Conservation (phyloP, 805 yeast species). For the Monosporozyma aquatica region DNA sequence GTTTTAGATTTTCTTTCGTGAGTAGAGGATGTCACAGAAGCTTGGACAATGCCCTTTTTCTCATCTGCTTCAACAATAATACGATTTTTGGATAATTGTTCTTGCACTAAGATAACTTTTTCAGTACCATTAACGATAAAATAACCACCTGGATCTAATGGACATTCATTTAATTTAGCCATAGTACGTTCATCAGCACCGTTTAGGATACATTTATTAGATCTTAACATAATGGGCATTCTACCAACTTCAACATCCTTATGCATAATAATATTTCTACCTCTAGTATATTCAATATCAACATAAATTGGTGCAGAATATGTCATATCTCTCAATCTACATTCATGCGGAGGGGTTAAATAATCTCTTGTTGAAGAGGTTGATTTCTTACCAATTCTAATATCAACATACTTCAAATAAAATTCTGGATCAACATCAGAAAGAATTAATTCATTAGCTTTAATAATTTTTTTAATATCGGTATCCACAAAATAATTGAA, state of each 20-base stretch:
- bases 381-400: conserved; percentile 79
- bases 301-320: conserved; percentile 93
- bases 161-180: conserved; percentile 90
- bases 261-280: conserved; percentile 82
- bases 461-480: conserved; percentile 84
- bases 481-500: conserved; percentile 92
- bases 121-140: conserved; percentile 97
- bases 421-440: conserved; percentile 97
- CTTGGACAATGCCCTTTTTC: conserved; percentile 88
- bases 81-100: conserved; percentile 92
- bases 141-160: conserved; percentile 97
- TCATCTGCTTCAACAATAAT: conserved; percentile 97
- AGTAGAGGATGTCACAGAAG: conserved; percentile 95
- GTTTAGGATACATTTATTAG: conserved; percentile 80
- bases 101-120: conserved; percentile 92
- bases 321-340: conserved; percentile 87
- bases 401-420: conserved; percentile 85
- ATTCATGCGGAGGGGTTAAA: conserved; percentile 82
- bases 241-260: conserved; percentile 90
- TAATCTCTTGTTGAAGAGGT: conserved; percentile 47
- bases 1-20: conserved; percentile 98
- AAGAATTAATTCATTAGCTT: conserved; percentile 80
- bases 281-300: conserved; percentile 95
- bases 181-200: conserved; percentile 72
- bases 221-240: conserved; percentile 97